phyloP scores from a whole-genome alignment of 2,329 filamentous ascomycete species.

The Lasiodiplodia theobromae region DNA sequence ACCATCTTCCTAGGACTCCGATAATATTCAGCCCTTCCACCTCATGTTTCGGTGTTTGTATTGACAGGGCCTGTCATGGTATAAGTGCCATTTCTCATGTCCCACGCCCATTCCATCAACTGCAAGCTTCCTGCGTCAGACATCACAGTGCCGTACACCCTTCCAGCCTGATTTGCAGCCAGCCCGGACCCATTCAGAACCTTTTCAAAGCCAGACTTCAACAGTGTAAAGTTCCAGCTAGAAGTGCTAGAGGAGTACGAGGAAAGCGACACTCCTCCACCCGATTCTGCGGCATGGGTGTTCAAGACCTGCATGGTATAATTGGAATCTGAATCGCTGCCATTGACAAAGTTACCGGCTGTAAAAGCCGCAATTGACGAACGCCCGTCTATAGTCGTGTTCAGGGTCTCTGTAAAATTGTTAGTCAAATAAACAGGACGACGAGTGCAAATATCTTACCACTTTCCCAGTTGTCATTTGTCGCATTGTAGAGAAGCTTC shows the following conservation, averaged over 20 bases:
- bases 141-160: neutral
- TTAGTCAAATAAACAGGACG: neutral
- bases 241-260: neutral
- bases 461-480: neutral
- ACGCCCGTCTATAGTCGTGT: neutral
- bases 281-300: neutral
- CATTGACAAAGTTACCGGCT: neutral
- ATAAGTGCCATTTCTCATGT: neutral
- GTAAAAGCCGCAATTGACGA: neutral
- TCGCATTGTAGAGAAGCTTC: neutral
- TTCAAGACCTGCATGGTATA: neutral
- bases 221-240: neutral
- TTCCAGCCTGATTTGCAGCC: conserved; percentile 1
- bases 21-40: too few species aligned
- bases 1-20: too few species aligned
- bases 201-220: neutral
- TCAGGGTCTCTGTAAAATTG: neutral
- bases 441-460: neutral
- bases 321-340: neutral
- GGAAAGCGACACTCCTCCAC: neutral
- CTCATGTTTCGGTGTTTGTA: neutral
- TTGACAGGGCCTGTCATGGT: neutral
- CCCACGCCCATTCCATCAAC: neutral
- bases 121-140: neutral
- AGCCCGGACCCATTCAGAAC: neutral